These are phyloP conservation scores for Nymphaea thermarum DNA, from an alignment of 164 flowering plant genomes.

Conservation along the genomic window DNA sequence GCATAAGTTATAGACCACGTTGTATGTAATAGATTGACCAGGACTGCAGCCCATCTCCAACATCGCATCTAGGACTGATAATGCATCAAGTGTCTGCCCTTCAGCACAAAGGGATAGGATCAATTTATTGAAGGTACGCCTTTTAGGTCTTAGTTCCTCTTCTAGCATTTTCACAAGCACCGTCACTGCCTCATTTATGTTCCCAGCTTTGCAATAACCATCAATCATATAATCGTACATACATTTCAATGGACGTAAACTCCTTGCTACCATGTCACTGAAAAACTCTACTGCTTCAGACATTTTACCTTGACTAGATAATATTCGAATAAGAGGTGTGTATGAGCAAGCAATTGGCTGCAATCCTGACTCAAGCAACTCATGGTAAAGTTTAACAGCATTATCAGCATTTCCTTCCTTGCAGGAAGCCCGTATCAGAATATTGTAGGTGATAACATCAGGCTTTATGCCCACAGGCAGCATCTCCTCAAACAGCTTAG, in stretches of 20 bases:
- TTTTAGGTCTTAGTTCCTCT: slow-evolving; percentile 28
- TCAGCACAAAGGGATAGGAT: slow-evolving; percentile 21
- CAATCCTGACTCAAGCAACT: slow-evolving; percentile 42
- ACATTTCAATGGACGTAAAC: slow-evolving; percentile 32
- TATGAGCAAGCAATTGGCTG: slow-evolving; percentile 31
- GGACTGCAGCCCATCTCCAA: slow-evolving; percentile 25
- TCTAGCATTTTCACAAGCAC: slow-evolving; percentile 66
- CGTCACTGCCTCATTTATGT: slow-evolving; percentile 33
- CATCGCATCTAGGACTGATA: slow-evolving; percentile 29
- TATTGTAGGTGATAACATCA: slow-evolving; percentile 57
- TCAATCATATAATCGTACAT: slow-evolving; percentile 25
- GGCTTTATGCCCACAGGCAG: slow-evolving; percentile 49
- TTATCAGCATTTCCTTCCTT: slow-evolving; percentile 41
- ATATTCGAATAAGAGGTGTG: slow-evolving; percentile 40
- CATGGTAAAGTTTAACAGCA: slow-evolving; percentile 38
- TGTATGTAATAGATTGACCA: slow-evolving; percentile 6
- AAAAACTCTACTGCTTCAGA: slow-evolving; percentile 51
- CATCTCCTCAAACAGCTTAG: slow-evolving; percentile 66
- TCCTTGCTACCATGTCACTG: slow-evolving; percentile 41
- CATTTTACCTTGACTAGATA: slow-evolving; percentile 44
- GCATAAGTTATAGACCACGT: slow-evolving; percentile 22
- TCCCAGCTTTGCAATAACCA: slow-evolving; percentile 31
- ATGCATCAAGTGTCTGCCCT: slow-evolving; percentile 32
- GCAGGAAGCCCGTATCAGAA: slow-evolving; percentile 56
- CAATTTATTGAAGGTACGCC: slow-evolving; percentile 26